Conservation (phyloP, 1,284 basidiomycete genomes). For the Melampsora americana region DNA sequence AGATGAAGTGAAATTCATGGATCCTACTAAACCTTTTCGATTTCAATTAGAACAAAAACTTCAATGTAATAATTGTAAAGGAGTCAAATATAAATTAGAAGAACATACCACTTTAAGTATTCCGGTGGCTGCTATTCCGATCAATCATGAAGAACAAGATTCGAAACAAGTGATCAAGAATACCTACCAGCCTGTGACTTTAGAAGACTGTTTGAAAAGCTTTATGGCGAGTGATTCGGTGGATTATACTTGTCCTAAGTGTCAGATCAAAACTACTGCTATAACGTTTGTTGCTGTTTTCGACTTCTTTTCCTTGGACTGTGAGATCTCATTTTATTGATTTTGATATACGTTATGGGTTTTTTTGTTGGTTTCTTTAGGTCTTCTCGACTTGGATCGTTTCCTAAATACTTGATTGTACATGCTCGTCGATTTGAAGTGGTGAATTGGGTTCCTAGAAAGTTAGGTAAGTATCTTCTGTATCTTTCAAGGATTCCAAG, state of each 20-base stretch:
- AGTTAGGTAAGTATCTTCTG: constrained; percentile 65
- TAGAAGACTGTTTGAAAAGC: constrained; percentile 67
- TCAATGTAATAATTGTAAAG: constrained; percentile 74
- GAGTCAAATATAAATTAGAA: constrained; percentile 86
- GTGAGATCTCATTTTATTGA: neutral
- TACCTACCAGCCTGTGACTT: constrained; percentile 67
- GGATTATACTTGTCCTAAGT: constrained; percentile 67
- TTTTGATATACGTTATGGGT: constrained; percentile 41
- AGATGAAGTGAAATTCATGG: constrained; percentile 55
- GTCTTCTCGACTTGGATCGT: constrained; percentile 72
- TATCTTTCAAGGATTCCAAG: neutral
- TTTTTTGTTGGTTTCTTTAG: constrained; percentile 54
- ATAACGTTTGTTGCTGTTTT: constrained; percentile 25
- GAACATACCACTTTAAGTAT: constrained; percentile 73
- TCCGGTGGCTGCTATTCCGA: constrained; percentile 67
- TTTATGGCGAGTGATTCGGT: constrained; percentile 66
- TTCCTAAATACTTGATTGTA: constrained; percentile 82
- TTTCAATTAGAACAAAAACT: constrained; percentile 82
- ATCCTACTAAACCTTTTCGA: constrained; percentile 70
- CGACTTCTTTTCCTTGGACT: constrained; percentile 49
- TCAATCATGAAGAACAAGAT: constrained; percentile 48
- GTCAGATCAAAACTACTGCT: constrained; percentile 50
- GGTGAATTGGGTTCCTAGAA: constrained; percentile 94
- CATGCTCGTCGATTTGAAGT: constrained; percentile 94
- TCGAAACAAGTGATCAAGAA: constrained; percentile 64